Evolutionary conservation across 352 stramenopile genomes (phyloP), one percentile per base, ranked within the genome.

Genomic region (Phytophthora cryptogea): DNA sequence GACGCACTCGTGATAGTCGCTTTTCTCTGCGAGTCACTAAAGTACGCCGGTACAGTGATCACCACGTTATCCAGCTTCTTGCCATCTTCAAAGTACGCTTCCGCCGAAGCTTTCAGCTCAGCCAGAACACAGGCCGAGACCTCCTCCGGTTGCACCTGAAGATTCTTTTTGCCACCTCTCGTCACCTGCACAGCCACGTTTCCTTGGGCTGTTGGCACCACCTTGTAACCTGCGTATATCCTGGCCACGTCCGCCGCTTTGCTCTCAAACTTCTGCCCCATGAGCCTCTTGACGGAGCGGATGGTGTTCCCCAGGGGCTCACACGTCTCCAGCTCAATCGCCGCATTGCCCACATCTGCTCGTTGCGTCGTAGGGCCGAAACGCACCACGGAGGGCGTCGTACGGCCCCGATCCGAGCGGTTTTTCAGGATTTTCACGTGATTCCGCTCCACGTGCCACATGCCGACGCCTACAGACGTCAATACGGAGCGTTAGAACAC

Each of bases 21-120:
- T 55, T 91, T 87, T 46, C 91, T 84, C 73, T 97, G 91, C 14
- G 80, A 78, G 46, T 97, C 91, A 70, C 83, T 97, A 36, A 97
- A 97, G 55, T 97, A 97, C 30, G 90, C 90, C 3, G 90, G 91
- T n/a, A 97, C 91, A 5, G 90, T 97, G 61, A 97, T 91, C 39
- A 97, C 89, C 32, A 77, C 84, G 53, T 94, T 92, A 58, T 89
- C 64, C 28, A 94, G 71, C 20, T 51, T 59, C 26, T 65, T 69
- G 13, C 58, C 47, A 10, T 63, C 58, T 8, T 83, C 72, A 50
- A 89, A 89, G 49, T 92, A 91, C 0, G 64, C 66, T 45, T 95
- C 85, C 7, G 85, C 80, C 5, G 76, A 88, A 5, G 66, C 63
- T 63, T 94, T 94, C 20, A 94, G 75, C 45, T 92, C 78, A 4